Percentiles rank a stretch among this genome's conserved stretches.
phyloP scores from a whole-genome alignment of 768 basidiomycete genomes.

The Stropharia rugosoannulata region DNA sequence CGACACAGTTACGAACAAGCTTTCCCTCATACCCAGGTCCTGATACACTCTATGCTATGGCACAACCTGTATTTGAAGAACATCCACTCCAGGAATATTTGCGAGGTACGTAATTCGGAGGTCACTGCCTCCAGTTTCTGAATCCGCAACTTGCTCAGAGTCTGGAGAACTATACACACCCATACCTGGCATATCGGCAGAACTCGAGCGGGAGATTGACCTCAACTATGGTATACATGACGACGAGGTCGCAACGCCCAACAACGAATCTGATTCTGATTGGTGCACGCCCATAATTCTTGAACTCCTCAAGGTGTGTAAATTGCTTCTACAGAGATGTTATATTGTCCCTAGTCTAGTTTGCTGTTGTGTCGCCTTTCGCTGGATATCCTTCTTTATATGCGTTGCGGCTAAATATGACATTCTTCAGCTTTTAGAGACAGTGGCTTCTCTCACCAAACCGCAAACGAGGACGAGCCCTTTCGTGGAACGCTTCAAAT shows the following conservation, averaged over 20 bases:
- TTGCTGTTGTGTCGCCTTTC: background rate
- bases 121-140: background rate
- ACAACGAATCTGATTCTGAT: conserved; percentile 28
- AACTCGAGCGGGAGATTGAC: conserved; percentile 39
- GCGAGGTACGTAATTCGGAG: conserved; percentile 43
- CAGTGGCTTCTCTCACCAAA: conserved; percentile 34
- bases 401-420: conserved; percentile 11
- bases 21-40: background rate
- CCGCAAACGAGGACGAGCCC: conserved; percentile 37
- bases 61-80: conserved; percentile 75
- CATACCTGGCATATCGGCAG: conserved; percentile 55
- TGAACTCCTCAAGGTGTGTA: conserved; percentile 40
- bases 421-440: conserved; percentile 33
- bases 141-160: conserved; percentile 34
- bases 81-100: conserved; percentile 77
- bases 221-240: conserved; percentile 25
- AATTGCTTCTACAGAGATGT: background rate
- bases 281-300: conserved; percentile 37
- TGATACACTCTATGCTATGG: conserved; percentile 45
- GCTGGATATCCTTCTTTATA: conserved; percentile 1
- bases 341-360: background rate
- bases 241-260: conserved; percentile 13
- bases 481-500: conserved; percentile 81
- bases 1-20: conserved; percentile 20
- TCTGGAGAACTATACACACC: conserved; percentile 54